Evolutionary conservation across 164 flowering plant species (phyloP), one percentile per base, ranked within the genome.

Genomic region (Platanus orientalis): DNA sequence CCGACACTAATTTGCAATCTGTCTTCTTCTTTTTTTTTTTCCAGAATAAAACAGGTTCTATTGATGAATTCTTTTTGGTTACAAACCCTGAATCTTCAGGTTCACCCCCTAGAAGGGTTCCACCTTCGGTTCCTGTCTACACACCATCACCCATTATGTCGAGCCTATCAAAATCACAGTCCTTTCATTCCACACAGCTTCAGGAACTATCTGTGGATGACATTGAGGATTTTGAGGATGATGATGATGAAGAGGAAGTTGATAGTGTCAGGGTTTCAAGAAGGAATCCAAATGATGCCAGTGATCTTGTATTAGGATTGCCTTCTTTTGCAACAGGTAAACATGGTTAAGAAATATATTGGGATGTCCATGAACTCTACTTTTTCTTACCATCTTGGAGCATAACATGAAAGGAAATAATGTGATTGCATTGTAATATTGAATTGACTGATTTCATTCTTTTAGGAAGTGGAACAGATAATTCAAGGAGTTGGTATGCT

Each of bases 321-420:
- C 96, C 99, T 26, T 61, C 88, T 60, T 88, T 94, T 86, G 79
- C 79, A 25, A 88, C 99, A 65, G 99, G 99, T 91, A 81, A 70
- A 16, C 49, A 24, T 54, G 42, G 10, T 19, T 42, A 36, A 20
- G 23, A 64, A 62, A 25, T 58, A 55, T 54, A 64, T 6, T 51
- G 23, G n/a, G 17, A 42, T 60, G 52, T 5, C n/a, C 42, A 19
- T 36, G 30, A 57, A 48, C 29, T 42, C 20, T 57, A 25, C 14
- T 17, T 48, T 30, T 19, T 44, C 34, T 20, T 30, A 27, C 20
- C 27, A 28, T 3, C 1, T 4, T 23, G 27, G 21, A 24, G 12
- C 24, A 12, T 20, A 14, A 14, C 42, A 24, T 39, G 21, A 36
- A 34, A 20, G 12, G 20, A 24, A 10, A 40, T 16, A 10, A 34